These are phyloP conservation scores for Brassica incana DNA, from an alignment of 345 rosid genomes.

Conservation along the genomic window DNA sequence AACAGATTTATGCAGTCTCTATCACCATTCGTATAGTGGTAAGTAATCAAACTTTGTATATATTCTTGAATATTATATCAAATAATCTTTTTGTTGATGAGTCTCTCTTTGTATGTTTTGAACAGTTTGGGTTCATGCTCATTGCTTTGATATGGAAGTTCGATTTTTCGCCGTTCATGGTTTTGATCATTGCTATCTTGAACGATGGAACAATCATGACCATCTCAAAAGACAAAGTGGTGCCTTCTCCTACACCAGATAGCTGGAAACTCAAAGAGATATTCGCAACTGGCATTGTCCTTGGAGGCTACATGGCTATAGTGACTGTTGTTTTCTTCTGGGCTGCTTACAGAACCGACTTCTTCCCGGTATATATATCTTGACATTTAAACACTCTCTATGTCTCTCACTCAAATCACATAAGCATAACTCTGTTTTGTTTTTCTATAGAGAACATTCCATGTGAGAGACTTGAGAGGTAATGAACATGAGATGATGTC, in stretches of 20 bases:
- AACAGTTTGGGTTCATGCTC: conserved; percentile 83
- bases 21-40: conserved; percentile 67
- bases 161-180: conserved; percentile 96
- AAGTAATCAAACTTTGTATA: conserved; percentile 32
- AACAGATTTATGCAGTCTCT: conserved; percentile 67
- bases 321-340: conserved; percentile 88
- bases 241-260: conserved; percentile 94
- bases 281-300: conserved; percentile 82
- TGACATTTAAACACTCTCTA: not conserved
- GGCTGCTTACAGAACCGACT: conserved; percentile 59
- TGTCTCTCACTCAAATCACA: not conserved
- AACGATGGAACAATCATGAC: conserved; percentile 98
- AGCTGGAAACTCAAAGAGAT: conserved; percentile 95
- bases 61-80: not conserved
- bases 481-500: conserved; percentile 62
- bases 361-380: conserved; percentile 59
- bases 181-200: conserved; percentile 86
- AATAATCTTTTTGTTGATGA: not conserved
- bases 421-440: not conserved
- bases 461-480: conserved; percentile 49
- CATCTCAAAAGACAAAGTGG: conserved; percentile 87
- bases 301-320: conserved; percentile 81
- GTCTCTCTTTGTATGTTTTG: not conserved
- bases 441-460: conserved; percentile 54
- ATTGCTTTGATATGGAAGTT: conserved; percentile 85